These are phyloP conservation scores for Mycocalia duriaeana DNA, from an alignment of 1,284 basidiomycete species.

Conservation along the genomic window DNA sequence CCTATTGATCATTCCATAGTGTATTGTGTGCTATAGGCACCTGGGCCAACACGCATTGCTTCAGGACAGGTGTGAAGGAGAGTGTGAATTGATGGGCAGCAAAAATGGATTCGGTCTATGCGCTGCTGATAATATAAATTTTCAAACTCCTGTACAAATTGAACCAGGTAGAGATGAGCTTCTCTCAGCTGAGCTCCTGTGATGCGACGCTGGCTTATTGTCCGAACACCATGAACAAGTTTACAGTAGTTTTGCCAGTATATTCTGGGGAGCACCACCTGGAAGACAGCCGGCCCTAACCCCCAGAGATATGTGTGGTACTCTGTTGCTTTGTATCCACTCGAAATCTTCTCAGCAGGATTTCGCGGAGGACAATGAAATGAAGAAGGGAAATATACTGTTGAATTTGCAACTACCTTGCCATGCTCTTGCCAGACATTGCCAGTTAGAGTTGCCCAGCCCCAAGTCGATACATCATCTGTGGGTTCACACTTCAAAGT, in stretches of 20 bases:
- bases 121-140: conserved; percentile 4
- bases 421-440: not conserved
- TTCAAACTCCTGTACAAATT: conserved; percentile 15
- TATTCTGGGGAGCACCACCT: not conserved
- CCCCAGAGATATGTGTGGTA: conserved; percentile 26
- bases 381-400: conserved; percentile 22
- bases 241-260: conserved; percentile 4
- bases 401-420: conserved; percentile 14
- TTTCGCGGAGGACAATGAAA: conserved; percentile 28
- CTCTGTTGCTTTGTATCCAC: conserved; percentile 30
- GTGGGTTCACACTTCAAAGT: not conserved
- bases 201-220: not conserved
- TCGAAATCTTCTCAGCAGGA: conserved; percentile 24
- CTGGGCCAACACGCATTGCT: conserved; percentile 13
- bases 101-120: conserved; percentile 18
- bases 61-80: conserved; percentile 17
- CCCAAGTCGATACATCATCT: not conserved
- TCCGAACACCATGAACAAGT: not conserved
- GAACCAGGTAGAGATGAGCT: not conserved
- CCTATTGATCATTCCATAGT: conserved; percentile 27
- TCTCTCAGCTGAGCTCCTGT: not conserved
- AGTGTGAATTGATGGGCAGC: conserved; percentile 17
- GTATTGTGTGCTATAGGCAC: conserved; percentile 18
- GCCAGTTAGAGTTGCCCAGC: not conserved
- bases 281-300: conserved; percentile 13